Evolutionary conservation across 495 filamentous ascomycete species (phyloP), one percentile per base, ranked within the genome.

Genomic region (Neurospora sp.): DNA sequence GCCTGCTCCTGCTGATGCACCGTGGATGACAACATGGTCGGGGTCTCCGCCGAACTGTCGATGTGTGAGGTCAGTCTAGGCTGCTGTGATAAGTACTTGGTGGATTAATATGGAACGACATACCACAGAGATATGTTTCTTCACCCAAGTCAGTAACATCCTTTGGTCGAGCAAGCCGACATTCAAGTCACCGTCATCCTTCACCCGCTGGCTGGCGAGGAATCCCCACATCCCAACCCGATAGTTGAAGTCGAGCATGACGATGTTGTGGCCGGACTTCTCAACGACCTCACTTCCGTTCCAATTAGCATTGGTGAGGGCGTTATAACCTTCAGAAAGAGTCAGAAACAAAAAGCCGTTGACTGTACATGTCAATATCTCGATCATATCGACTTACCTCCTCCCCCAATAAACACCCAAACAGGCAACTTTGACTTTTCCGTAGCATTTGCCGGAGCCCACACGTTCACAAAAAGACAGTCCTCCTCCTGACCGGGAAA

Each of bases 151-250:
- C 71, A 95, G 75, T 16, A 89, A 84, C 74, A 88, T 85, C 69
- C 89, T 83, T 78, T 94, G 91, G 79, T 94, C 92, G 62, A 89
- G 86, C 69, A 95, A 78, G 0, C 92, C 92, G 75, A 88, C 90
- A 76, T 95, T 94, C 31, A 92, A 76, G 75, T 88, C 88, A 4
- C 85, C 85, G 62, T 85, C 77, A 40, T 78, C 76, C 59, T 84
- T 77, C 7, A 93, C 82, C 72, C 90, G 85, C 23, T 88, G 78
- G 70, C 89, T 87, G 1, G 92, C 90, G 0, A 94, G 83, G 74
- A 94, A 94, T 0, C 92, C 92, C 80, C 88, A 92, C 0, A 91
- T 84, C 0, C 92, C 92, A 16, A 94, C 91, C 7, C 92, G 89
- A 75, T 87, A 88, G 79, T 94, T 94, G 82, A 94, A 90, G 73